phyloP scores from a whole-genome alignment of 2,329 filamentous ascomycete genomes.

The Huntiella savannae region DNA sequence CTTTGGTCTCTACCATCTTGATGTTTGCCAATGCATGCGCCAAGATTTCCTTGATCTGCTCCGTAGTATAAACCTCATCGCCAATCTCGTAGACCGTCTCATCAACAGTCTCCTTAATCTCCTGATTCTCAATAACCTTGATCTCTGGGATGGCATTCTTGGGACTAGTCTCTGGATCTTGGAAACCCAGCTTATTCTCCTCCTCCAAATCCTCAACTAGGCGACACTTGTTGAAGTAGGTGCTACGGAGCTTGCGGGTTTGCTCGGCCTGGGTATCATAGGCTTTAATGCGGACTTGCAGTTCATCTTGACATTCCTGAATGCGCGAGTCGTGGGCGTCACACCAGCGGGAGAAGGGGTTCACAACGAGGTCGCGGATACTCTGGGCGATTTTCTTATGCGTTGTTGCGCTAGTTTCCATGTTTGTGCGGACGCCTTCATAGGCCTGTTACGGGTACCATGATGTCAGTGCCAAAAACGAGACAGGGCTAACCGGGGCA shows the following conservation, averaged over 20 bases:
- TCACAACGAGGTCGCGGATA: constrained; percentile 87
- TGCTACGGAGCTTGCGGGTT: constrained; percentile 82
- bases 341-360: constrained; percentile 89
- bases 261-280: constrained; percentile 81
- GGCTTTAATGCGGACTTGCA: constrained; percentile 76
- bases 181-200: constrained; percentile 95
- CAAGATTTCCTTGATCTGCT: constrained; percentile 81
- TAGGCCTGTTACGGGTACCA: constrained; percentile 45
- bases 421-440: constrained; percentile 78
- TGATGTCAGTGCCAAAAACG: background rate
- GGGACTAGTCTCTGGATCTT: constrained; percentile 60
- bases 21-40: constrained; percentile 72
- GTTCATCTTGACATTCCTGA: constrained; percentile 84
- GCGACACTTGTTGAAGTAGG: constrained; percentile 98
- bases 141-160: constrained; percentile 60
- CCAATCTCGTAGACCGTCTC: constrained; percentile 76
- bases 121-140: constrained; percentile 56
- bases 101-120: constrained; percentile 48
- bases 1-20: constrained; percentile 77
- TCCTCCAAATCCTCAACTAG: constrained; percentile 92
- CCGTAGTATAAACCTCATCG: constrained; percentile 65
- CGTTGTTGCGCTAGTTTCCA: constrained; percentile 74
- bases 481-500: background rate
- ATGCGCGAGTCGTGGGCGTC: constrained; percentile 83
- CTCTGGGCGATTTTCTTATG: constrained; percentile 93